Percentiles rank a stretch among this genome's conserved stretches.
phyloP scores from a whole-genome alignment of 1,139 yeast species.

The Taiozyma sp. region DNA sequence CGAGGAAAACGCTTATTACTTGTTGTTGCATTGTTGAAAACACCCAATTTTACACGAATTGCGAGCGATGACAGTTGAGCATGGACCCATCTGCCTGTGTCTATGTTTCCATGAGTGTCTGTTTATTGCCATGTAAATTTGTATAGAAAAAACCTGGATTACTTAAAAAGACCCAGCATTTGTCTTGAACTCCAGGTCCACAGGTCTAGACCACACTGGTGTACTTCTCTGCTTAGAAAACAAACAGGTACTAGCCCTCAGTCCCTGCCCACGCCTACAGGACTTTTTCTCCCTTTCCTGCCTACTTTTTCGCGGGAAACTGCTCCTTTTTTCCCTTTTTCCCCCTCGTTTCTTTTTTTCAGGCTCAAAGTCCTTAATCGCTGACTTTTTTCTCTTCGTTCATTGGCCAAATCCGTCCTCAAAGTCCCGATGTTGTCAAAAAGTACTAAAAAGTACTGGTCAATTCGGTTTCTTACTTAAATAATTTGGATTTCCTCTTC shows the following conservation, averaged over 20 bases:
- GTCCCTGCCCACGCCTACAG: too few relatives aligned
- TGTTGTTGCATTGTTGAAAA: neutral
- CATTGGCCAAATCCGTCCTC: conserved; percentile 4
- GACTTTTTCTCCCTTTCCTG: too few relatives aligned
- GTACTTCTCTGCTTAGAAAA: too few relatives aligned
- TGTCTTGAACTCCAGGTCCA: too few relatives aligned
- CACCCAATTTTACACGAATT: neutral
- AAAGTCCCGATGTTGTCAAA: conserved; percentile 2
- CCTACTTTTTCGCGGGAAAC: neutral
- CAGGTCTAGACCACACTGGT: too few relatives aligned
- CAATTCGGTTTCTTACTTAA: neutral
- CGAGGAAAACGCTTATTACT: neutral
- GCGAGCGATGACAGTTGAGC: too few relatives aligned
- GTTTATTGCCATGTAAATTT: too few relatives aligned
- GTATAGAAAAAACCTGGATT: too few relatives aligned
- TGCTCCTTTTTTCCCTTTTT: neutral
- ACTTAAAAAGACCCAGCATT: too few relatives aligned
- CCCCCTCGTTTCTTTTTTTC: neutral
- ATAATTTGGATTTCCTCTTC: neutral
- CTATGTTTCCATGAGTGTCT: too few relatives aligned
- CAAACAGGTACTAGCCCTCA: too few relatives aligned
- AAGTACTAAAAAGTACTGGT: neutral
- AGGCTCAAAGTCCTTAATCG: neutral
- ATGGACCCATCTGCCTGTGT: too few relatives aligned
- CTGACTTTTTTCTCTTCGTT: neutral